Conservation (phyloP, 2,329 filamentous ascomycete genomes). For the Onygenales sp. region DNA sequence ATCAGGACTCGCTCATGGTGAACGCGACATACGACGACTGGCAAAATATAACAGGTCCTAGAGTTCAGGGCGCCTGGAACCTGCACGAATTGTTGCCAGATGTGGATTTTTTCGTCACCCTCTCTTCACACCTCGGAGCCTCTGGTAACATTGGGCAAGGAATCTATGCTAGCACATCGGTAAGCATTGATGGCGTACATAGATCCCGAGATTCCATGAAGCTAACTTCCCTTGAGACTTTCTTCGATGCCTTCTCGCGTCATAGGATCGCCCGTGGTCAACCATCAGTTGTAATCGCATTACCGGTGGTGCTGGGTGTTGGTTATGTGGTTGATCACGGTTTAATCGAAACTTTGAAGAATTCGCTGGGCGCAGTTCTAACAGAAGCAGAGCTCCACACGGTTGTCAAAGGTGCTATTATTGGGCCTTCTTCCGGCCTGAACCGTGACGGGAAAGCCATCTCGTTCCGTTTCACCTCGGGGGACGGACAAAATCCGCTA, state of each 20-base stretch:
- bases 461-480: not conserved
- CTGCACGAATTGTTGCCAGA: not conserved
- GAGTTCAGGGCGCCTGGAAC: not conserved
- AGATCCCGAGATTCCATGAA: not conserved
- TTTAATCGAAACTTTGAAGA: constrained; percentile 1
- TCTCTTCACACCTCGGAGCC: not conserved
- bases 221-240: not conserved
- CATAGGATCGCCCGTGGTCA: constrained; percentile 8
- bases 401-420: constrained; percentile 4
- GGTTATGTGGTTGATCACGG: constrained; percentile 11
- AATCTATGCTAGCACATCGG: not conserved
- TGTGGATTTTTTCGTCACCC: constrained; percentile 1
- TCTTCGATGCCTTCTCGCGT: not conserved
- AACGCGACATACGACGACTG: not conserved
- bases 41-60: not conserved
- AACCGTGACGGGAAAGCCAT: not conserved
- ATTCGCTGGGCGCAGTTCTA: not conserved
- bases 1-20: not conserved
- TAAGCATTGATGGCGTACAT: not conserved
- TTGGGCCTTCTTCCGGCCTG: constrained; percentile 2
- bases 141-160: not conserved
- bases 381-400: constrained; percentile 1
- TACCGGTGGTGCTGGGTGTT: constrained; percentile 14
- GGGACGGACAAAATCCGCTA: not conserved
- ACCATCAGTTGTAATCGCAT: constrained; percentile 7